Percentiles rank a stretch among this genome's conserved stretches.
Evolutionary conservation across 1,284 basidiomycete genomes (phyloP).

Genomic region (Papiliotrema fonsecae): DNA sequence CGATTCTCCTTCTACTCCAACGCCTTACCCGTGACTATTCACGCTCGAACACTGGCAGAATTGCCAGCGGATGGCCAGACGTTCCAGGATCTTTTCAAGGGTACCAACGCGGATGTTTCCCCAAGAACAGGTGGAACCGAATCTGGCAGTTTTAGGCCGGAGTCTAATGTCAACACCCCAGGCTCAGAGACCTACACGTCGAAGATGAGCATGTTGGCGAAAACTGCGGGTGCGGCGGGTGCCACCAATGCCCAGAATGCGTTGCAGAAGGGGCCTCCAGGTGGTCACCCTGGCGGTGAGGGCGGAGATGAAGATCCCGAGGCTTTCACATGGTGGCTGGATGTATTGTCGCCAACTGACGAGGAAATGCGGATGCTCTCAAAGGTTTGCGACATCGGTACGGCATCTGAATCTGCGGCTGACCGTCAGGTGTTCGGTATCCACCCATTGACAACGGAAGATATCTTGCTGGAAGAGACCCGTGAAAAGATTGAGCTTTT

Average conservation of each 20-base stretch:
- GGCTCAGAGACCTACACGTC: conserved; percentile 5
- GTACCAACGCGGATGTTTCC: conserved; percentile 13
- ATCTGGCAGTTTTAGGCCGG: neutral
- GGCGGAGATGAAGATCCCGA: conserved; percentile 53
- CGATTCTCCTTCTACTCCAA: conserved; percentile 99
- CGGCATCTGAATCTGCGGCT: conserved; percentile 1
- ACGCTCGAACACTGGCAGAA: conserved; percentile 87
- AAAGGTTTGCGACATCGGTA: conserved; percentile 56
- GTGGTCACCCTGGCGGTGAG: conserved; percentile 8
- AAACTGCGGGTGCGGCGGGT: conserved; percentile 25
- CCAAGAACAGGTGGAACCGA: neutral
- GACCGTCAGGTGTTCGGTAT: conserved; percentile 78
- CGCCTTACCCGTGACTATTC: conserved; percentile 84
- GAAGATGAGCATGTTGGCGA: conserved; percentile 32
- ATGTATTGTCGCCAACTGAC: conserved; percentile 89
- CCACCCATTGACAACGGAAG: conserved; percentile 97
- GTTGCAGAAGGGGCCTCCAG: conserved; percentile 4
- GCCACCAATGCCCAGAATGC: conserved; percentile 25
- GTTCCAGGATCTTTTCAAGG: conserved; percentile 81
- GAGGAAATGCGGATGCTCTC: conserved; percentile 97
- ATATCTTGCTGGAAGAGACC: conserved; percentile 98
- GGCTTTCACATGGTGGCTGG: conserved; percentile 93
- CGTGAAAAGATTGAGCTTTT: conserved; percentile 99
- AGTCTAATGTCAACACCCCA: neutral
- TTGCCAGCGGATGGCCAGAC: conserved; percentile 89